Evolutionary conservation across 208 protist genomes (phyloP).

Genomic region (Crithidia thermophila): DNA sequence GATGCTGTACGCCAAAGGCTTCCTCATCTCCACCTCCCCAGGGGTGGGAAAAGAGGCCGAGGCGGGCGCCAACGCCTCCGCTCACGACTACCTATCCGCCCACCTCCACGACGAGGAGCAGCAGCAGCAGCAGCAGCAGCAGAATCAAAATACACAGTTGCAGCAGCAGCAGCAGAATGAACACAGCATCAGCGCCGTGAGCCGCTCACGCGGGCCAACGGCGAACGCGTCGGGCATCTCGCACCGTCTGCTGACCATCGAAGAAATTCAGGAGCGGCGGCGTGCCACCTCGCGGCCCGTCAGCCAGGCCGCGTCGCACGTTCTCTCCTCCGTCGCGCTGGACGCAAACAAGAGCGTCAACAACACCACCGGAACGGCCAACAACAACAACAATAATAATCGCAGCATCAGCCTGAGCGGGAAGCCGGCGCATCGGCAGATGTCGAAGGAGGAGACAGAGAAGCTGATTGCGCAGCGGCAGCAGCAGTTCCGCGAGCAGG

Average conservation of each 20-base stretch:
- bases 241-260: constrained; percentile 27
- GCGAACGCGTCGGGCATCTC: constrained; percentile 21
- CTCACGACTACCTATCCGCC: not conserved
- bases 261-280: constrained; percentile 25
- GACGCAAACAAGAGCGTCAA: not conserved
- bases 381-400: constrained; percentile 24
- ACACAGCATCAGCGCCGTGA: constrained; percentile 1
- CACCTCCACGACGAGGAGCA: constrained; percentile 18
- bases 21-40: constrained; percentile 23
- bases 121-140: constrained; percentile 10
- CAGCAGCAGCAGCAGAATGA: constrained; percentile 13
- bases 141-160: too few species aligned
- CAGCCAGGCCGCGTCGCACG: constrained; percentile 14
- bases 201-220: constrained; percentile 15
- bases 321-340: not conserved
- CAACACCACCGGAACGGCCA: too few species aligned
- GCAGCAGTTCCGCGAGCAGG: constrained; percentile 28
- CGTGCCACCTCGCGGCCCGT: constrained; percentile 9
- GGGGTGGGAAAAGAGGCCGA: not conserved
- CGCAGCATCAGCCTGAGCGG: constrained; percentile 15
- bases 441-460: constrained; percentile 37
- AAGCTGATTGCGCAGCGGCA: constrained; percentile 36
- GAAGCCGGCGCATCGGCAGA: constrained; percentile 37
- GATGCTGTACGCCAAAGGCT: constrained; percentile 29
- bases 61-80: not conserved